A percentile compares a stretch with the other conserved stretches of the same genome.
phyloP scores from a whole-genome alignment of 1,284 basidiomycete species.

The Polyporus tsugae region DNA sequence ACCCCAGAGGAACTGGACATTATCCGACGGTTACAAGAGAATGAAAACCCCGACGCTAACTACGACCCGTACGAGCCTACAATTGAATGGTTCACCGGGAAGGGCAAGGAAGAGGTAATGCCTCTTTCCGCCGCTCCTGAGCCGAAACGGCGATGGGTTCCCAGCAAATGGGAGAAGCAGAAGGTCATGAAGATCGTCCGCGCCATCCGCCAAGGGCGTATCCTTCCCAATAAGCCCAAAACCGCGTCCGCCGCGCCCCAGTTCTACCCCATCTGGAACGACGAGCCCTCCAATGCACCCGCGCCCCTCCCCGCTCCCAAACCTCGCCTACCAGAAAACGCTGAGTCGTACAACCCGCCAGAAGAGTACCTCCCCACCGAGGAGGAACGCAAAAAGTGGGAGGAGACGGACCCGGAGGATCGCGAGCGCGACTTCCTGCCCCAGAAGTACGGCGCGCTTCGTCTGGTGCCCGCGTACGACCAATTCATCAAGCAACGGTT shows the following conservation, averaged over 20 bases:
- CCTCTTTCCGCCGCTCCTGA: slow-evolving; percentile 92
- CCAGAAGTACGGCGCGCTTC: slow-evolving; percentile 85
- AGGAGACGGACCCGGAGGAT: slow-evolving; percentile 89
- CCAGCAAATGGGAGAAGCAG: slow-evolving; percentile 99
- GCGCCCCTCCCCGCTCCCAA: slow-evolving; percentile 96
- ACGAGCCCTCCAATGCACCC: slow-evolving; percentile 66
- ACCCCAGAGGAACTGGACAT: slow-evolving; percentile 95
- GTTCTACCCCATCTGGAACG: slow-evolving; percentile 93
- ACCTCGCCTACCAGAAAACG: slow-evolving; percentile 87
- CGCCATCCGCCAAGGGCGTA: slow-evolving; percentile 95
- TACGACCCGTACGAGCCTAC: slow-evolving; percentile 96
- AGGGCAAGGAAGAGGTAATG: slow-evolving; percentile 94
- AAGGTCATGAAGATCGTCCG: slow-evolving; percentile 99
- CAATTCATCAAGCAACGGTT: slow-evolving; percentile 96
- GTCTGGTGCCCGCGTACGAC: slow-evolving; percentile 92
- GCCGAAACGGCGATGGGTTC: slow-evolving; percentile 96
- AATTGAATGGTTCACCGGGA: slow-evolving; percentile 97
- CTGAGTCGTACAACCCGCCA: slow-evolving; percentile 98
- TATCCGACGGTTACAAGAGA: slow-evolving; percentile 88
- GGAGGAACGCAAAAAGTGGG: slow-evolving; percentile 87
- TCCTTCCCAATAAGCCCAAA: slow-evolving; percentile 90
- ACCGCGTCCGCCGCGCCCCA: slow-evolving; percentile 73
- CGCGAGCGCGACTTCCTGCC: slow-evolving; percentile 92
- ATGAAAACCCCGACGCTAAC: slow-evolving; percentile 90
- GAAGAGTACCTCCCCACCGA: slow-evolving; percentile 96